These are phyloP conservation scores for Rhizopogon vesiculosus DNA, from an alignment of 768 basidiomycete genomes.

Conservation along the genomic window DNA sequence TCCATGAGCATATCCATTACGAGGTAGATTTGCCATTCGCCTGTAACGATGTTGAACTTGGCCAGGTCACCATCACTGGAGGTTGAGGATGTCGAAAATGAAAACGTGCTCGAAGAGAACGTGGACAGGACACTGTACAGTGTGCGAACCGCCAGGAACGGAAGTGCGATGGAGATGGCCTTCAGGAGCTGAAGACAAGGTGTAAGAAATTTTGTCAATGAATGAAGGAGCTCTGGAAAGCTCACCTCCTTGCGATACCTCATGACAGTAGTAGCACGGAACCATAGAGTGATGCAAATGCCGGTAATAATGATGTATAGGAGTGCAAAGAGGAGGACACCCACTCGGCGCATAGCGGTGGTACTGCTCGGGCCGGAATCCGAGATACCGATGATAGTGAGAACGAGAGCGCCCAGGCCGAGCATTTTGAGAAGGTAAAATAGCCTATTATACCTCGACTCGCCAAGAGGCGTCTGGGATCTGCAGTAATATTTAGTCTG, in stretches of 20 bases:
- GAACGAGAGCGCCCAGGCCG: constrained; percentile 21
- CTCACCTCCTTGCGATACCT: constrained; percentile 27
- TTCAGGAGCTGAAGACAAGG: constrained; percentile 42
- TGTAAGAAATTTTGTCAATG: constrained; percentile 7
- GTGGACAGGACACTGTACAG: constrained; percentile 46
- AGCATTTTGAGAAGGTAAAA: constrained; percentile 27
- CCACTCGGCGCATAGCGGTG: constrained; percentile 26
- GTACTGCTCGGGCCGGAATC: constrained; percentile 11
- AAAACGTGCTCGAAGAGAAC: constrained; percentile 42
- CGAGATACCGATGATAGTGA: constrained; percentile 30
- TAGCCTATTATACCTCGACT: constrained; percentile 1
- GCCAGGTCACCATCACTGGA: constrained; percentile 27
- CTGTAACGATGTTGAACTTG: constrained; percentile 47
- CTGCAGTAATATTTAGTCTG: constrained; percentile 14
- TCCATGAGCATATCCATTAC: constrained; percentile 55
- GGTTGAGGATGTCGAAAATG: constrained; percentile 22
- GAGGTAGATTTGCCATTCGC: constrained; percentile 49
- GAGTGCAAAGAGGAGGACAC: constrained; percentile 28
- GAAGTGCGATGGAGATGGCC: constrained; percentile 51
- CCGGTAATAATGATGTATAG: constrained; percentile 41
- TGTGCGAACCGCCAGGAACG: constrained; percentile 47
- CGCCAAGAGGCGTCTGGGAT: constrained; percentile 22
- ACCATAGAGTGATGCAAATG: constrained; percentile 46
- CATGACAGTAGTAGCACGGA: constrained; percentile 36
- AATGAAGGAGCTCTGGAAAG: constrained; percentile 10